Conservation (phyloP, 495 filamentous ascomycete species). For the Amphirosellinia nigrospora region DNA sequence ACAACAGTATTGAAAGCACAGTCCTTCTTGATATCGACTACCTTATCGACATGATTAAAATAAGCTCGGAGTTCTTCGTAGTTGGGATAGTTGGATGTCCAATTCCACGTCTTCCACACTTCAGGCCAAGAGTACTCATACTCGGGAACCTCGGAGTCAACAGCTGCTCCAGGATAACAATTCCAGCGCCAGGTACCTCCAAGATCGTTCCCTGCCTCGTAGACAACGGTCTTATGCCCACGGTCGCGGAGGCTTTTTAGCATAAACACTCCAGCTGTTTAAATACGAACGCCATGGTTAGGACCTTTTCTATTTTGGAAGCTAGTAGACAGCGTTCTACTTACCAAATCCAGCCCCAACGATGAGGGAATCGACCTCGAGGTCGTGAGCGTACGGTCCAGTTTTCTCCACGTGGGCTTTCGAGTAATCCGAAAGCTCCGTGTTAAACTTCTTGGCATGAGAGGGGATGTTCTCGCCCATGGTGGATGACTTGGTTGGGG, state of each 20-base stretch:
- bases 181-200: constrained; percentile 64
- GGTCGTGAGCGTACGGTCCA: constrained; percentile 41
- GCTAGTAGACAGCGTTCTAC: neutral
- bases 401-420: constrained; percentile 45
- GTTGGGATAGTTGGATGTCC: constrained; percentile 57
- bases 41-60: constrained; percentile 61
- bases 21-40: constrained; percentile 58
- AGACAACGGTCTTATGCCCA: constrained; percentile 45
- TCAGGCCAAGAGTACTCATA: constrained; percentile 61
- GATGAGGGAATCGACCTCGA: constrained; percentile 57
- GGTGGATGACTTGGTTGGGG: neutral
- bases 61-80: constrained; percentile 58
- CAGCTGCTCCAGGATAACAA: constrained; percentile 58
- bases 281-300: neutral
- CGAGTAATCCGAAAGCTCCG: constrained; percentile 36
- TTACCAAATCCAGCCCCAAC: constrained; percentile 59
- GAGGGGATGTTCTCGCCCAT: constrained; percentile 8
- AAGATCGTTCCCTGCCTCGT: constrained; percentile 54
- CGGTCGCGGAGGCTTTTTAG: constrained; percentile 40
- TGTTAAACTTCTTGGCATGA: constrained; percentile 31
- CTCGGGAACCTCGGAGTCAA: constrained; percentile 57
- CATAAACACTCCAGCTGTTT: constrained; percentile 35
- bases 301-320: neutral
- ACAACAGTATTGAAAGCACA: constrained; percentile 57
- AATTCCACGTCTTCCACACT: constrained; percentile 61